Percentiles rank a stretch among this genome's conserved stretches.
phyloP scores from a whole-genome alignment of 139 green algal species.

The Chlorella sp. region DNA sequence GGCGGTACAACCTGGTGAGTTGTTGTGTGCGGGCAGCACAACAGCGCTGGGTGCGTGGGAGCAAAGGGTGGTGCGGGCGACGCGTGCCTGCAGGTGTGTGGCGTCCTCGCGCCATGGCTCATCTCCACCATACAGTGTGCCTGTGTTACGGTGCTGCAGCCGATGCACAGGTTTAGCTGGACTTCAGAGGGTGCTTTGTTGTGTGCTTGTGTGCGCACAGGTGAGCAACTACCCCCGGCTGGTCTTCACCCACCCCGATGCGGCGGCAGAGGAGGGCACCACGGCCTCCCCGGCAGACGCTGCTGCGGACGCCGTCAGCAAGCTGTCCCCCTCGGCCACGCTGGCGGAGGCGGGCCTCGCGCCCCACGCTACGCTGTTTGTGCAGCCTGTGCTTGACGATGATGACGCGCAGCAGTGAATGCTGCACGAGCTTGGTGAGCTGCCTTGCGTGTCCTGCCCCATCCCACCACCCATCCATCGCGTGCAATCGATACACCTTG shows the following conservation, averaged over 20 bases:
- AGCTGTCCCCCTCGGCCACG: slow-evolving; percentile 1
- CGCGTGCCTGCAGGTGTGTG: background rate
- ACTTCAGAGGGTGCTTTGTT: background rate
- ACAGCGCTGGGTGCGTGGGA: background rate
- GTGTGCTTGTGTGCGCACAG: slow-evolving; percentile 23
- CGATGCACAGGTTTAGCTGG: background rate
- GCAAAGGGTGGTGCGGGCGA: background rate
- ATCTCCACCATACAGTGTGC: background rate
- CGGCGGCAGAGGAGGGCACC: slow-evolving; percentile 10
- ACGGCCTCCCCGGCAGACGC: no score
- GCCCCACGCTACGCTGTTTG: slow-evolving; percentile 60
- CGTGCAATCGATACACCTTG: no score
- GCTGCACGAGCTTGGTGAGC: no score
- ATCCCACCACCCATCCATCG: no score
- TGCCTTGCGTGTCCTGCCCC: background rate
- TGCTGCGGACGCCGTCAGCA: no score
- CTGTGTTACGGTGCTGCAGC: background rate
- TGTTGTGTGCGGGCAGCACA: background rate
- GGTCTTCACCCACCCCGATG: slow-evolving; percentile 35
- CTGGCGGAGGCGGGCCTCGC: slow-evolving; percentile 49
- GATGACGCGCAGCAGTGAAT: background rate
- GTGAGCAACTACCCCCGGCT: slow-evolving; percentile 62
- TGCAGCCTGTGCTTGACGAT: slow-evolving; percentile 38
- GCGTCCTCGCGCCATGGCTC: background rate
- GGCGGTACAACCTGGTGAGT: slow-evolving; percentile 54